These are phyloP conservation scores for Pseudohalonectria lignicola DNA, from an alignment of 2,329 filamentous ascomycete genomes.

Conservation along the genomic window DNA sequence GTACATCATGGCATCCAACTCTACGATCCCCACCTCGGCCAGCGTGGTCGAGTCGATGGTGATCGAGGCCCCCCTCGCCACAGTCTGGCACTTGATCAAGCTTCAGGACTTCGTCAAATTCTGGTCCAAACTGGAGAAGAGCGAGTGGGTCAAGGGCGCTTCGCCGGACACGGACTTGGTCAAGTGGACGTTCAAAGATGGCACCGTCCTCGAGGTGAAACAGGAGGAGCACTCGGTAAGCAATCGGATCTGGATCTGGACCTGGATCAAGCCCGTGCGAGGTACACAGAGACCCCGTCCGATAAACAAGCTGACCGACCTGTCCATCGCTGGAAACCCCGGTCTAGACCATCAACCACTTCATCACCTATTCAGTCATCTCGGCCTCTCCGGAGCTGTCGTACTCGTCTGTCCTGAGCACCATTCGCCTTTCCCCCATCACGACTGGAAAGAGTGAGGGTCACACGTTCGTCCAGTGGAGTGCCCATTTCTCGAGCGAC, in stretches of 20 bases:
- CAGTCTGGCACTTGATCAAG: constrained; percentile 68
- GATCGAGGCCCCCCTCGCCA: constrained; percentile 53
- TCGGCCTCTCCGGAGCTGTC: constrained; percentile 51
- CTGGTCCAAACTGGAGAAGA: constrained; percentile 51
- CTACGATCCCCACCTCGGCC: constrained; percentile 51
- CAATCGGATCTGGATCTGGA: constrained; percentile 4
- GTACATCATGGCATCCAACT: constrained; percentile 14
- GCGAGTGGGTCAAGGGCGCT: constrained; percentile 52
- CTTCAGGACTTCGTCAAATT: constrained; percentile 58
- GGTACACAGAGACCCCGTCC: too few species aligned
- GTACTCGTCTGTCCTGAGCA: constrained; percentile 57
- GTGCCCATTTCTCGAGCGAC: constrained; percentile 58
- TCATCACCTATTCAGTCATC: constrained; percentile 65
- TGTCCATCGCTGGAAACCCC: too few species aligned
- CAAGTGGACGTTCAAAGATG: constrained; percentile 62
- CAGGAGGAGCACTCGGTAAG: constrained; percentile 63
- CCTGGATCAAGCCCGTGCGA: background rate
- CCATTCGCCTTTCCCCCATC: constrained; percentile 52
- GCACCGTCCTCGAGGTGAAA: constrained; percentile 58
- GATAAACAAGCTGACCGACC: too few species aligned
- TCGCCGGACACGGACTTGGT: constrained; percentile 56
- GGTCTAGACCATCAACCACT: constrained; percentile 63
- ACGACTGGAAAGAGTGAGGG: constrained; percentile 55
- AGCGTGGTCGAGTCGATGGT: constrained; percentile 56
- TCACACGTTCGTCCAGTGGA: constrained; percentile 59